A percentile compares a stretch with the other conserved stretches of the same genome.
Conservation (phyloP, 768 basidiomycete species). For the Termitomyces sp. region DNA sequence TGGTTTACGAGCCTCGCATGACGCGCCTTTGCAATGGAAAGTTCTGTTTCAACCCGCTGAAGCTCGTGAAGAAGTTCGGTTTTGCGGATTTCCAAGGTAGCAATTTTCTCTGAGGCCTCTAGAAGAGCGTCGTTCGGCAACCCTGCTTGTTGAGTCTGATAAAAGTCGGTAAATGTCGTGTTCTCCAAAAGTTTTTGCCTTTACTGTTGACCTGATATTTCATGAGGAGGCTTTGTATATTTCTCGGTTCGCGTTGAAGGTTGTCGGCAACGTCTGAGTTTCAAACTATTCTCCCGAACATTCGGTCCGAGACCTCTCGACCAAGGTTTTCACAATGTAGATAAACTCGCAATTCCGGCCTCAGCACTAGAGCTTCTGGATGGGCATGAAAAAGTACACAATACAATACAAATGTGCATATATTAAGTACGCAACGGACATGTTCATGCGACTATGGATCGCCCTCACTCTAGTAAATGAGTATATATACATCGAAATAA, state of each 20-base stretch:
- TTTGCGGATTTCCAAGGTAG: slow-evolving; percentile 22
- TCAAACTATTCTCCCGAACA: background rate
- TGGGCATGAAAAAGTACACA: background rate
- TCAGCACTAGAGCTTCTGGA: background rate
- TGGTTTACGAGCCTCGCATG: slow-evolving; percentile 32
- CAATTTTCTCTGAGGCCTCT: slow-evolving; percentile 17
- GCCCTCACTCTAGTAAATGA: background rate
- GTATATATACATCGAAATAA: too few relatives aligned
- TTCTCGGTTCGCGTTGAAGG: background rate
- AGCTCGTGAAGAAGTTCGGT: slow-evolving; percentile 29
- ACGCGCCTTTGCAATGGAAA: slow-evolving; percentile 24
- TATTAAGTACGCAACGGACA: too few relatives aligned
- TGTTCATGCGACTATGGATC: too few relatives aligned
- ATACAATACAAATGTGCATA: background rate
- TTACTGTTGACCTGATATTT: background rate
- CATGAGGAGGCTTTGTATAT: background rate
- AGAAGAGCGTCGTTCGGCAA: slow-evolving; percentile 8
- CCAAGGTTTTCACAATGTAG: too few relatives aligned
- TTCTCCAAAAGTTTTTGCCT: background rate
- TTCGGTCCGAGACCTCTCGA: background rate
- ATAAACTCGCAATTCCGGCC: background rate
- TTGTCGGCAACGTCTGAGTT: background rate
- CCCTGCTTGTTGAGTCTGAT: background rate
- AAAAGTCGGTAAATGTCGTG: background rate
- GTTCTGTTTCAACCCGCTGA: slow-evolving; percentile 24